Evolutionary conservation across 108 stramenopile genomes (phyloP).

Genomic region (Poteriospumella lacustris): DNA sequence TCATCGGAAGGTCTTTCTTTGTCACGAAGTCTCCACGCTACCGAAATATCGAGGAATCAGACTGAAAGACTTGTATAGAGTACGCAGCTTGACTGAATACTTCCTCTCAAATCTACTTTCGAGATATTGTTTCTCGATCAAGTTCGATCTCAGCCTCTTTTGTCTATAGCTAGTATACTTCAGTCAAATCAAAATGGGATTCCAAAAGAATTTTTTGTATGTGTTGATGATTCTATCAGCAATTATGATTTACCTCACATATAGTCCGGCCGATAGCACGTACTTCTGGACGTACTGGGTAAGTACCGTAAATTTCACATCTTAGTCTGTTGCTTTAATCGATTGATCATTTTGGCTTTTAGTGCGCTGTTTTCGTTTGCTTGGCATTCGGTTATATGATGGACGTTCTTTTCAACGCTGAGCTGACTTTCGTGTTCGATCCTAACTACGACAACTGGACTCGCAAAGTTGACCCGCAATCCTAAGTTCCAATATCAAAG

Average conservation of each 20-base stretch:
- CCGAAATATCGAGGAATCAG: too few species aligned
- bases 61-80: too few species aligned
- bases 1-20: too few species aligned
- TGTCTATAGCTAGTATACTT: too few species aligned
- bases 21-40: too few species aligned
- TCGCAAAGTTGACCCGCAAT: neutral
- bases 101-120: too few species aligned
- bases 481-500: too few species aligned
- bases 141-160: too few species aligned
- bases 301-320: neutral
- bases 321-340: neutral
- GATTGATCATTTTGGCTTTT: neutral
- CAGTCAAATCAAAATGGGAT: neutral
- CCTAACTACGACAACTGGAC: neutral
- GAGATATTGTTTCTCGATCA: too few species aligned
- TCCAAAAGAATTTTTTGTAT: neutral
- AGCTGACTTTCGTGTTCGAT: neutral
- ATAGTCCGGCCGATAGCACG: neutral
- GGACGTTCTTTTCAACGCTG: neutral
- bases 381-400: neutral
- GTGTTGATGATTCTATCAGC: neutral
- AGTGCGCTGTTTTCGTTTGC: neutral
- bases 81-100: too few species aligned
- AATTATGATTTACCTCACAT: constrained; percentile 4
- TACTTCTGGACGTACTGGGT: constrained; percentile 22